Percentiles rank a stretch among this genome's conserved stretches.
These are phyloP conservation scores for Rostrohypoxylon terebratum DNA, from an alignment of 495 filamentous ascomycete genomes.

Conservation along the genomic window DNA sequence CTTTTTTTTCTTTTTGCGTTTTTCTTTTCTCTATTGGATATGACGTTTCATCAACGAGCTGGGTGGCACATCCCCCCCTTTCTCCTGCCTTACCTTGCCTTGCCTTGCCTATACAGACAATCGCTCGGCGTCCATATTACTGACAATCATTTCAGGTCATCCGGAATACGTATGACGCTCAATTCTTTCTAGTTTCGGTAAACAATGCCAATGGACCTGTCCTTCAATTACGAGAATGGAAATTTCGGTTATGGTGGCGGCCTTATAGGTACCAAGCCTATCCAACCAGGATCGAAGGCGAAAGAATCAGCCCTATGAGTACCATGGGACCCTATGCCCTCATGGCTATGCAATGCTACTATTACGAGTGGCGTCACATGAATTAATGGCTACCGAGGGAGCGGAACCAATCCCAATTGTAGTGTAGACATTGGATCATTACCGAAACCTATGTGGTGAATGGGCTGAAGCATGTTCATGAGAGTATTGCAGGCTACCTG, in stretches of 20 bases:
- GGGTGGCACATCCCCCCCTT: background rate
- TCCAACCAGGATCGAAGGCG: slow-evolving; percentile 1
- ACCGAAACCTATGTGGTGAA: slow-evolving; percentile 19
- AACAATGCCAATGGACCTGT: background rate
- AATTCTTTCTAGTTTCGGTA: slow-evolving; percentile 17
- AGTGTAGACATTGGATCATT: slow-evolving; percentile 16
- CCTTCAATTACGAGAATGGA: background rate
- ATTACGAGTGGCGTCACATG: slow-evolving; percentile 29
- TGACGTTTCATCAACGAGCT: background rate
- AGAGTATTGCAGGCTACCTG: slow-evolving; percentile 6
- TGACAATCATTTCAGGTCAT: slow-evolving; percentile 5
- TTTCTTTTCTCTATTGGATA: slow-evolving; percentile 1
- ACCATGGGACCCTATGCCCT: slow-evolving; percentile 8
- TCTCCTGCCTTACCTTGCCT: background rate
- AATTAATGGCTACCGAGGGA: slow-evolving; percentile 29
- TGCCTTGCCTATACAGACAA: slow-evolving; percentile 3
- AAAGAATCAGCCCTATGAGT: slow-evolving; percentile 35
- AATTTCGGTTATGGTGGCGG: slow-evolving; percentile 11
- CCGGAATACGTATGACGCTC: slow-evolving; percentile 4
- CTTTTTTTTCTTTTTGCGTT: slow-evolving; percentile 14
- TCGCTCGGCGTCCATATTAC: background rate
- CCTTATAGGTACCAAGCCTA: slow-evolving; percentile 9
- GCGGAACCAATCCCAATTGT: slow-evolving; percentile 26
- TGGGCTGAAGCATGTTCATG: slow-evolving; percentile 8
- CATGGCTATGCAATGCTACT: slow-evolving; percentile 32